Conservation (phyloP, 2,329 filamentous ascomycete genomes). For the Penicillium freii region DNA sequence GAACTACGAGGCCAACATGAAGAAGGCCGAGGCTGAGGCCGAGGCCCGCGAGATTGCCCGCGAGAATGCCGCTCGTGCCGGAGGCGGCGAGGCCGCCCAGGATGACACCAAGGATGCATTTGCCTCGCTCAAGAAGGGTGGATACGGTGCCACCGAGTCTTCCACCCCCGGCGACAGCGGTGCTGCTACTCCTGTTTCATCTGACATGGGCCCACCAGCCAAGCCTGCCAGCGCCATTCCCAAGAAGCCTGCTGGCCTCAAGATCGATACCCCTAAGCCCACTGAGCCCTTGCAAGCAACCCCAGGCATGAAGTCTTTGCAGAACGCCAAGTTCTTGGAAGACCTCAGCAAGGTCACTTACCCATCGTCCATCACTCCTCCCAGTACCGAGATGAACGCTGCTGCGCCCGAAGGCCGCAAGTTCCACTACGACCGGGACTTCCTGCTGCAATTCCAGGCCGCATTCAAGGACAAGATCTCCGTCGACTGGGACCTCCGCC, state of each 20-base stretch:
- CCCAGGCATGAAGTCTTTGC: slow-evolving; percentile 87
- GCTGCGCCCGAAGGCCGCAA: slow-evolving; percentile 69
- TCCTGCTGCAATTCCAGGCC: slow-evolving; percentile 92
- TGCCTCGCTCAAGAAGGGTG: slow-evolving; percentile 46
- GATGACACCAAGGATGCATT: slow-evolving; percentile 38
- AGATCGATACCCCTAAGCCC: slow-evolving; percentile 80
- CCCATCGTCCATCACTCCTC: slow-evolving; percentile 77
- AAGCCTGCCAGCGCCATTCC: slow-evolving; percentile 55
- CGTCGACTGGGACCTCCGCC: slow-evolving; percentile 84
- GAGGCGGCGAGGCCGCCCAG: slow-evolving; percentile 30
- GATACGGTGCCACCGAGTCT: slow-evolving; percentile 35
- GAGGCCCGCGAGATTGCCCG: slow-evolving; percentile 48
- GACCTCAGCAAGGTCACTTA: slow-evolving; percentile 78
- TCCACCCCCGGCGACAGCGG: slow-evolving; percentile 47
- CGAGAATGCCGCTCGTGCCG: slow-evolving; percentile 34
- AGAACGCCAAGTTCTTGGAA: slow-evolving; percentile 83
- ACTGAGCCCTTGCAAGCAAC: slow-evolving; percentile 91
- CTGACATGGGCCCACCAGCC: slow-evolving; percentile 49
- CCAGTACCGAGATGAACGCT: slow-evolving; percentile 85
- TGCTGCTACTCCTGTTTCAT: slow-evolving; percentile 43
- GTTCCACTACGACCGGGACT: slow-evolving; percentile 94
- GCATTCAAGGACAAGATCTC: slow-evolving; percentile 97
- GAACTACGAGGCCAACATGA: slow-evolving; percentile 48
- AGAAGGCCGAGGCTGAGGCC: slow-evolving; percentile 49
- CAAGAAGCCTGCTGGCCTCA: slow-evolving; percentile 86